Evolutionary conservation across 495 filamentous ascomycete genomes (phyloP).

Genomic region (Xylaria acuta): DNA sequence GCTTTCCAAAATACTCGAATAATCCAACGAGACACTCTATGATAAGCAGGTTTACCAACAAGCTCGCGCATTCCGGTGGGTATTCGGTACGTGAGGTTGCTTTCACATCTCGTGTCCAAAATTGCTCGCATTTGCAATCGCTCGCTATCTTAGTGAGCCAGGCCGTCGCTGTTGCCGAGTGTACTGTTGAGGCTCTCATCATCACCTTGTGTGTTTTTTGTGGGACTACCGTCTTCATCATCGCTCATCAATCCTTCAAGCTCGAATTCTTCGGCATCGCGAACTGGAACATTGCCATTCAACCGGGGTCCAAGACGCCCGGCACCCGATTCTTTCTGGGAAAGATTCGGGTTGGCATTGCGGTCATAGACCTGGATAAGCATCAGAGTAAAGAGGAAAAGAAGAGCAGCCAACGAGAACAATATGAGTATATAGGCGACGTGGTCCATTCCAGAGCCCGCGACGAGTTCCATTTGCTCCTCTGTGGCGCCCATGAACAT

Average conservation of each 20-base stretch:
- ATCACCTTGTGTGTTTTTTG: conserved; percentile 32
- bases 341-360: conserved; percentile 39
- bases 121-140: not conserved
- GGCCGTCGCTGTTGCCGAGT: conserved; percentile 41
- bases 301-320: conserved; percentile 39
- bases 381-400: conserved; percentile 88
- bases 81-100: not conserved
- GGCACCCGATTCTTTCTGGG: conserved; percentile 39
- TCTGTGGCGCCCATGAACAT: conserved; percentile 98
- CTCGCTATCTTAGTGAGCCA: conserved; percentile 26
- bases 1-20: not conserved
- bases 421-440: conserved; percentile 91
- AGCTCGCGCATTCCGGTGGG: not conserved
- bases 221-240: conserved; percentile 62
- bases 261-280: conserved; percentile 90
- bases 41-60: not conserved
- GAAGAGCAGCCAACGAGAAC: conserved; percentile 85
- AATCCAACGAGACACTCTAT: conserved; percentile 1
- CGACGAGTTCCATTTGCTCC: conserved; percentile 86
- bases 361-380: conserved; percentile 83
- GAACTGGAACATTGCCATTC: conserved; percentile 66
- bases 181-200: conserved; percentile 45
- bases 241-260: conserved; percentile 89
- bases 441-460: conserved; percentile 76
- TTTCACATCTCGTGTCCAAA: not conserved